phyloP scores from a whole-genome alignment of 495 filamentous ascomycete species.

The Trichoderma virens region DNA sequence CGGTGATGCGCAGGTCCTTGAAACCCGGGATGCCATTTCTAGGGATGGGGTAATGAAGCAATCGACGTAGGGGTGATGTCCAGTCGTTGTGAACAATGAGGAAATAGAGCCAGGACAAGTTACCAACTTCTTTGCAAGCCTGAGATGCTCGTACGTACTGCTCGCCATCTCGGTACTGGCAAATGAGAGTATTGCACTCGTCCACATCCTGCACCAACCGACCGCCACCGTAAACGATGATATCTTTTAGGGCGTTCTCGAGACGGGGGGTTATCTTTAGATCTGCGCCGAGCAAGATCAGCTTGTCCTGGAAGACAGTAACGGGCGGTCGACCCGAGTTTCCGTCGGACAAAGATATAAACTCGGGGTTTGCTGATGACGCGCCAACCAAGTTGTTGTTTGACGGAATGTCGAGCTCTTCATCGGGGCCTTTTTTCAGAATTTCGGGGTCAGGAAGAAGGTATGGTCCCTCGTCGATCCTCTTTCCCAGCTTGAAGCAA shows the following conservation, averaged over 20 bases:
- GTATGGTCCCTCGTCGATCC: slow-evolving; percentile 84
- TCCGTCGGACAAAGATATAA: slow-evolving; percentile 34
- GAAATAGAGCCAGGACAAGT: slow-evolving; percentile 87
- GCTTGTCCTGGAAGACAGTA: slow-evolving; percentile 59
- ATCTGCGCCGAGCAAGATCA: slow-evolving; percentile 61
- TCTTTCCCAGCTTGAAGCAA: slow-evolving; percentile 81
- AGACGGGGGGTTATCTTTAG: slow-evolving; percentile 60
- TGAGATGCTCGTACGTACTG: slow-evolving; percentile 72
- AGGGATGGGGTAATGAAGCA: slow-evolving; percentile 86
- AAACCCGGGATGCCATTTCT: slow-evolving; percentile 72
- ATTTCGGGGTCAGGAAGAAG: slow-evolving; percentile 80
- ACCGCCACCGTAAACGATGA: slow-evolving; percentile 65
- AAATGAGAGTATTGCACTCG: slow-evolving; percentile 72
- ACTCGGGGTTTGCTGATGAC: slow-evolving; percentile 54
- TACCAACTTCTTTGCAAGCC: slow-evolving; percentile 74
- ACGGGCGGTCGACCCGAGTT: slow-evolving; percentile 23
- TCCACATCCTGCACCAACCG: slow-evolving; percentile 57
- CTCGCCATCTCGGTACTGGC: slow-evolving; percentile 74
- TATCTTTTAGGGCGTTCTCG: slow-evolving; percentile 54
- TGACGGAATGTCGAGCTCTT: slow-evolving; percentile 44
- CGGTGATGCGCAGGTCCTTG: slow-evolving; percentile 62
- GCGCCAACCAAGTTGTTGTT: slow-evolving; percentile 67
- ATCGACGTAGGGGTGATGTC: slow-evolving; percentile 68
- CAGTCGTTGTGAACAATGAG: slow-evolving; percentile 82
- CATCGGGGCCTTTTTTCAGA: slow-evolving; percentile 45